phyloP scores from a whole-genome alignment of 164 flowering plant genomes.

The Aristolochia californica region DNA sequence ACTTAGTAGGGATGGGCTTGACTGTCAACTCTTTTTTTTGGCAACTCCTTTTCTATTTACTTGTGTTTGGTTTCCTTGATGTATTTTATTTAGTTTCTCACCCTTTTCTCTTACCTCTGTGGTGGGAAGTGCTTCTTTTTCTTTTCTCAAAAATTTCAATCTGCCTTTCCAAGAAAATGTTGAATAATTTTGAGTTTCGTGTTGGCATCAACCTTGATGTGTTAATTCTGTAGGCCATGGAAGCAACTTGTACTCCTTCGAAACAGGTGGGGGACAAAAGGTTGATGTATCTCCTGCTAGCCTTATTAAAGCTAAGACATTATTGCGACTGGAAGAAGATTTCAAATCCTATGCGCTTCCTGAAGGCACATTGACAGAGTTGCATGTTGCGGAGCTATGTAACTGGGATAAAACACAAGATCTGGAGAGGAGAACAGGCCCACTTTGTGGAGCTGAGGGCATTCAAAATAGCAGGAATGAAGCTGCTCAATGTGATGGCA shows the following conservation, averaged over 20 bases:
- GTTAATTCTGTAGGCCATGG: background rate
- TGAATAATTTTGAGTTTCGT: background rate
- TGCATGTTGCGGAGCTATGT: constrained; percentile 5
- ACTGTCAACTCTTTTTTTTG: background rate
- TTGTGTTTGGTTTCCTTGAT: background rate
- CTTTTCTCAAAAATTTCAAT: no score
- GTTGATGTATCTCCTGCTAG: constrained; percentile 62
- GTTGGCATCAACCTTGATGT: background rate
- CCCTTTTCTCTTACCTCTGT: background rate
- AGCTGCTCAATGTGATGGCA: constrained; percentile 6
- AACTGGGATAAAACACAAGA: constrained; percentile 14
- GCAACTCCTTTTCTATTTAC: background rate
- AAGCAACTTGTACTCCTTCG: constrained; percentile 30
- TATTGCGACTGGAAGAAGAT: constrained; percentile 54
- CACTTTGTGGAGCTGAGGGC: background rate
- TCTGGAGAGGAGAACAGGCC: constrained; percentile 9
- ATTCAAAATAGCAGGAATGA: background rate
- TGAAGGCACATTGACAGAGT: constrained; percentile 9
- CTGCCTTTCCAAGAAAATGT: no score
- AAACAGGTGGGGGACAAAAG: constrained; percentile 53
- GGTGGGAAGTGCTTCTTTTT: background rate
- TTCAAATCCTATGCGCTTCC: constrained; percentile 6
- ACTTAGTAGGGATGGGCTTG: no score
- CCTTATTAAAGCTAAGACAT: constrained; percentile 54
- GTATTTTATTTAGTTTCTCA: background rate